Percentiles rank a stretch among this genome's conserved stretches.
Conservation (phyloP, 768 basidiomycete species). For the Russula brevipes region DNA sequence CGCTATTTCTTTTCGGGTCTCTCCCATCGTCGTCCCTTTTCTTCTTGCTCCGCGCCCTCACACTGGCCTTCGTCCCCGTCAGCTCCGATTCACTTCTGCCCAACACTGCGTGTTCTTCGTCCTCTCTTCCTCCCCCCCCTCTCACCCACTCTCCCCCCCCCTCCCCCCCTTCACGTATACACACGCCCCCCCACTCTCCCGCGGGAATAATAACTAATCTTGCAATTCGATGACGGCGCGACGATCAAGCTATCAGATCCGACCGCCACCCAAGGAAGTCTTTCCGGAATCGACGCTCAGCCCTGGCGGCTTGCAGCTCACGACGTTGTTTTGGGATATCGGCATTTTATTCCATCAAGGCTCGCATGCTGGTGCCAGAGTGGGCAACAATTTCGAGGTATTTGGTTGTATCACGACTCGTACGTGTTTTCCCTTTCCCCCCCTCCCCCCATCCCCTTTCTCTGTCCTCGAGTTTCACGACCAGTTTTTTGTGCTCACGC, state of each 20-base stretch:
- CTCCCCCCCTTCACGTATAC: background rate
- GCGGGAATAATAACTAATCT: background rate
- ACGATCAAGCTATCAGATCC: conserved; percentile 22
- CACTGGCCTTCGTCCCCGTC: background rate
- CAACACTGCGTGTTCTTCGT: background rate
- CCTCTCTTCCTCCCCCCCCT: background rate
- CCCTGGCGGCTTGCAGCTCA: conserved; percentile 23
- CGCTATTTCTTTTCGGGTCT: conserved; percentile 5
- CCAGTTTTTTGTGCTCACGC: background rate
- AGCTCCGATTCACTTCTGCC: background rate
- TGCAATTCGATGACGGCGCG: conserved; percentile 11
- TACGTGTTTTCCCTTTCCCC: background rate
- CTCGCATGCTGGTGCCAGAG: conserved; percentile 21
- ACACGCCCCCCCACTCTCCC: background rate
- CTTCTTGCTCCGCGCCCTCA: conserved; percentile 1
- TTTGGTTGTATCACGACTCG: conserved; percentile 23
- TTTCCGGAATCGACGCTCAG: conserved; percentile 25
- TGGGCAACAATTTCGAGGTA: conserved; percentile 22
- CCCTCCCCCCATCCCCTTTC: background rate
- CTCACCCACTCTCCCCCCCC: background rate
- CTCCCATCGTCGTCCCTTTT: background rate
- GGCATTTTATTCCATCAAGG: conserved; percentile 22
- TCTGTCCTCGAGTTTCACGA: background rate
- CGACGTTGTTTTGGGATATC: conserved; percentile 22
- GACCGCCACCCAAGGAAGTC: conserved; percentile 24